These are phyloP conservation scores for Gamsiella multidivaricata DNA, from an alignment of 192 early-diverging fungal species.

Conservation along the genomic window DNA sequence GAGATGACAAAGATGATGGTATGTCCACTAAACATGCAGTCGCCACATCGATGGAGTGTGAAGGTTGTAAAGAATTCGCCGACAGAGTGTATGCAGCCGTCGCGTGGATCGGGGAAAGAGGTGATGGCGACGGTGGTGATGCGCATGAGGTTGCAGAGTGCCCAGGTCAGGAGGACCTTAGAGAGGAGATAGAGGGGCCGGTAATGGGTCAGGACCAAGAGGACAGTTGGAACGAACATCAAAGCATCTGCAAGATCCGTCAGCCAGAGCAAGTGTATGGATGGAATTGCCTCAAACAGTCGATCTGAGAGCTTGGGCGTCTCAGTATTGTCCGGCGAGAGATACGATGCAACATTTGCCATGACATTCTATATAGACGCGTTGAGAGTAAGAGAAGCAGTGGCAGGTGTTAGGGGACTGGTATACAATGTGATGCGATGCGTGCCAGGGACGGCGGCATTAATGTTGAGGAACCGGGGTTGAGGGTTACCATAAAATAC, in stretches of 20 bases:
- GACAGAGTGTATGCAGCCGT: conserved; percentile 62
- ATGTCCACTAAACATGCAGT: conserved; percentile 75
- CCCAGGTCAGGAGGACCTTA: conserved; percentile 63
- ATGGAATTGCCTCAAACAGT: conserved; percentile 68
- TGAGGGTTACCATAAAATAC: conserved; percentile 51
- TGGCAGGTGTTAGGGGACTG: neutral
- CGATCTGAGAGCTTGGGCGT: conserved; percentile 57
- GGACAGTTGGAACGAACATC: conserved; percentile 64
- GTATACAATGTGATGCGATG: conserved; percentile 47
- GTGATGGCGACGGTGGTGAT: conserved; percentile 75
- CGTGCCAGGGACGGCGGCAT: too few species aligned
- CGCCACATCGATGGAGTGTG: conserved; percentile 69
- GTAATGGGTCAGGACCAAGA: conserved; percentile 63
- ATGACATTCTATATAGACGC: conserved; percentile 65
- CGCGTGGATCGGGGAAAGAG: conserved; percentile 70
- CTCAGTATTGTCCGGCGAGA: conserved; percentile 54
- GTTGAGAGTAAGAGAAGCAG: too few species aligned
- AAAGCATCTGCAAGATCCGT: conserved; percentile 71
- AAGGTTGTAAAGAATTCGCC: conserved; percentile 71
- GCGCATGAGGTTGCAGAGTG: conserved; percentile 65
- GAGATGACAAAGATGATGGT: conserved; percentile 71
- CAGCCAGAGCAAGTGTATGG: conserved; percentile 63
- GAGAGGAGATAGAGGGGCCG: conserved; percentile 66
- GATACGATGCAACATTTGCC: conserved; percentile 72
- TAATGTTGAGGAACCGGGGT: too few species aligned